A percentile compares a stretch with the other conserved stretches of the same genome.
phyloP scores from a whole-genome alignment of 495 filamentous ascomycete genomes.

The Penicillium parvum region DNA sequence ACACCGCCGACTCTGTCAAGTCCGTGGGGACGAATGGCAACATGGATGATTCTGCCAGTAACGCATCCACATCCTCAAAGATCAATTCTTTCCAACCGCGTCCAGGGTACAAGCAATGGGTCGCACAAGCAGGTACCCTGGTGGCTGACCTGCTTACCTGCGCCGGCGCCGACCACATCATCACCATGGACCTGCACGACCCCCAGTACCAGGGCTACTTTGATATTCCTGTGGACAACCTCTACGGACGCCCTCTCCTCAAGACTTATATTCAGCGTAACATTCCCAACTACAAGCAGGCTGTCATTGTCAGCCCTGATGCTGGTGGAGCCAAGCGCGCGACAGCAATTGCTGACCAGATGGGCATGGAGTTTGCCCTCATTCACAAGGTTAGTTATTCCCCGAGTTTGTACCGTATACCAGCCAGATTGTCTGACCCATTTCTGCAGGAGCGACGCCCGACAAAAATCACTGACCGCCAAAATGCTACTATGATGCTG shows the following conservation, averaged over 20 bases:
- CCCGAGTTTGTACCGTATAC: constrained; percentile 7
- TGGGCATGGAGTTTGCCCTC: constrained; percentile 89
- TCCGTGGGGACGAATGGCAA: constrained; percentile 37
- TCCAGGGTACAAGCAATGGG: constrained; percentile 96
- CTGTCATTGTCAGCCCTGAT: constrained; percentile 93
- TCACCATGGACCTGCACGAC: constrained; percentile 95
- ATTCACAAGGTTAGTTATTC: constrained; percentile 82
- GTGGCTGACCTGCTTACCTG: constrained; percentile 93
- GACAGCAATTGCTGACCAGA: constrained; percentile 90
- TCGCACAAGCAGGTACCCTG: constrained; percentile 93
- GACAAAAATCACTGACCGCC: constrained; percentile 87
- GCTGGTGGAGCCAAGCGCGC: constrained; percentile 95
- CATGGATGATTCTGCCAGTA: constrained; percentile 51
- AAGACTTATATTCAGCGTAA: constrained; percentile 85
- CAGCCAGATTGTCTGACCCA: constrained; percentile 15
- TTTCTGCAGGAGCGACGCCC: constrained; percentile 79
- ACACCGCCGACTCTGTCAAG: constrained; percentile 58
- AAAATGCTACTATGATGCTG: constrained; percentile 98
- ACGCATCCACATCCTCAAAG: constrained; percentile 43
- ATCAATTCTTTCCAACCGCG: constrained; percentile 66
- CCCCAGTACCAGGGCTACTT: constrained; percentile 99
- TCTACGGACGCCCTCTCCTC: constrained; percentile 83
- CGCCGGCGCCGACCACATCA: constrained; percentile 92
- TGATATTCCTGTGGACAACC: constrained; percentile 95
- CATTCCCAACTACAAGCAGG: constrained; percentile 81